Evolutionary conservation across 2,329 filamentous ascomycete species (phyloP), one percentile per base, ranked within the genome.

Genomic region (Tolypocladium amazonense): DNA sequence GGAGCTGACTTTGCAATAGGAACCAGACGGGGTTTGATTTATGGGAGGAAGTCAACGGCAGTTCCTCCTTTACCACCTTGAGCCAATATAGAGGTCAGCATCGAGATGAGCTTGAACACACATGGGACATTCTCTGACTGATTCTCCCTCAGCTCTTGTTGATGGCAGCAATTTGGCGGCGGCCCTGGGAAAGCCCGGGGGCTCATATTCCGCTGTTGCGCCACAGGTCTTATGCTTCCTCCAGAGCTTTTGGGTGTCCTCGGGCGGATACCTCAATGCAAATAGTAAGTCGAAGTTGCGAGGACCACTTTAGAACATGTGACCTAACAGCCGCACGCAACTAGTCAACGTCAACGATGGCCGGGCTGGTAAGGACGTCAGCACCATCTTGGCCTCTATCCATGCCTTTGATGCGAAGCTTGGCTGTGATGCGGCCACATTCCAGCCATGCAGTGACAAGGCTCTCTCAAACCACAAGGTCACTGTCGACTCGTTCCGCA

Each of bases 41-140:
- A 3, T 94, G 90, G 90, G 90, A 94, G 70, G 90, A 94, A 71
- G 83, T 92, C 18, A 76, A 79, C 30, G 88, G 89, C 47, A 86
- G 83, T 27, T 92, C 88, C 0, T 94, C 92, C 77, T 95, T 93
- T 73, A 94, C 90, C 1, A 75, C 86, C 38, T 83, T 85, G 3
- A 81, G 82, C 47, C 84, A 89, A 62, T 85, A 93, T 69, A 84
- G 89, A 65, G 80, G 85, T 66, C 69, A 80, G 62, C 12, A 9
- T 6, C 12, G 23, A 9, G 1, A 12, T 3, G 18, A 9, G 2
- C 2, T 4, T 33, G 1, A n/a, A 3, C 12, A 9, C 6, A 35
- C 3, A 53, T 23, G 11, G 3, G 11, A 3, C 3, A 1, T 23
- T 33, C 7, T 23, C 58, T 30, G 35, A 47, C 35, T 1, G 6